These are phyloP conservation scores for Diaporthe citrichinensis DNA, from an alignment of 2,329 filamentous ascomycete species.

Conservation along the genomic window DNA sequence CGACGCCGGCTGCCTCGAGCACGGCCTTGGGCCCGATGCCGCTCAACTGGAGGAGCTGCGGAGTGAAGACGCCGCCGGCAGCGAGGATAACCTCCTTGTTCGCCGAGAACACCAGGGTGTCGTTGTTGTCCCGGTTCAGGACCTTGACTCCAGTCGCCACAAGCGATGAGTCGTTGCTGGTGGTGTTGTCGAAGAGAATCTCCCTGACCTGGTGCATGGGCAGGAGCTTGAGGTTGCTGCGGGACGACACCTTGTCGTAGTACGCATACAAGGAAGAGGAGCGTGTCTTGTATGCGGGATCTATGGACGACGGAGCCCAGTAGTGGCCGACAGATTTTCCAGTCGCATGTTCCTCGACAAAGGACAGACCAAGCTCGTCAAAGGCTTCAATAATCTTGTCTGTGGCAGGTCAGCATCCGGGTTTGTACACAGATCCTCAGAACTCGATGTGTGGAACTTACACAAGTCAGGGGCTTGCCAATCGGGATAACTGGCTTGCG, in stretches of 20 bases:
- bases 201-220: constrained; percentile 4
- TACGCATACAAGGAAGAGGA: constrained; percentile 15
- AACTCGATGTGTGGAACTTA: neutral
- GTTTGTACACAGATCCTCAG: neutral
- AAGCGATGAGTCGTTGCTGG: neutral
- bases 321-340: constrained; percentile 1
- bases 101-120: constrained; percentile 5
- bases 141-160: constrained; percentile 9
- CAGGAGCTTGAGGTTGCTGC: constrained; percentile 9
- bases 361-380: constrained; percentile 1
- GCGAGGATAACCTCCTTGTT: constrained; percentile 8
- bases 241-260: constrained; percentile 7
- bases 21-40: constrained; percentile 5
- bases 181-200: constrained; percentile 7
- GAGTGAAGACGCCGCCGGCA: constrained; percentile 5
- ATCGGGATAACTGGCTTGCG: constrained; percentile 16
- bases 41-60: constrained; percentile 16
- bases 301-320: constrained; percentile 12
- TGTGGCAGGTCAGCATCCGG: neutral
- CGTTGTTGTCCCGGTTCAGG: constrained; percentile 1
- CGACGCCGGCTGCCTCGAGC: neutral
- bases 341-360: constrained; percentile 5
- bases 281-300: constrained; percentile 1
- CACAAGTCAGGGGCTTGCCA: constrained; percentile 25
- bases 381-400: constrained; percentile 16